These are phyloP conservation scores for Mucor irregularis DNA, from an alignment of 371 early-diverging fungal species.

Conservation along the genomic window DNA sequence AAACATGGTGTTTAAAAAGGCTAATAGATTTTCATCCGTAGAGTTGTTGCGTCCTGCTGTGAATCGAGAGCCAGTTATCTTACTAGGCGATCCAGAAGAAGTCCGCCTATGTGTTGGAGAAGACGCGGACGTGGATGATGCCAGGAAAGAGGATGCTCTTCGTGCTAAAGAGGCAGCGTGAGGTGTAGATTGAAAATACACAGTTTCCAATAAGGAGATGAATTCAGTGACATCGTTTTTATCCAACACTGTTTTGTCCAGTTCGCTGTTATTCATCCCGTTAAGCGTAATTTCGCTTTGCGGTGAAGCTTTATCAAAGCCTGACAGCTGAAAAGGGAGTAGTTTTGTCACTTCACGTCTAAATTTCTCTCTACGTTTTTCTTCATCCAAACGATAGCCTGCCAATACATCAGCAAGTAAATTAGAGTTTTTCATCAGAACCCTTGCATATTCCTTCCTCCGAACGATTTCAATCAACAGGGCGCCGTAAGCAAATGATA, in stretches of 20 bases:
- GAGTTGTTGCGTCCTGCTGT: not conserved
- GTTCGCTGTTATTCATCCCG: constrained; percentile 25
- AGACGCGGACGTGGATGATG: too few species aligned
- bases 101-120: not conserved
- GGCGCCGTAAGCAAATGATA: constrained; percentile 55
- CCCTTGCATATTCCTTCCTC: constrained; percentile 63
- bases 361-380: constrained; percentile 64
- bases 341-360: constrained; percentile 54
- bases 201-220: constrained; percentile 10
- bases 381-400: constrained; percentile 59
- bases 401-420: constrained; percentile 67
- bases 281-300: constrained; percentile 68
- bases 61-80: not conserved
- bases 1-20: constrained; percentile 37
- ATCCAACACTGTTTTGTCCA: not conserved
- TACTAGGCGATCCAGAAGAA: not conserved
- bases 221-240: constrained; percentile 10
- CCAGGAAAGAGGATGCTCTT: not conserved
- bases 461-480: constrained; percentile 72
- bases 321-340: constrained; percentile 57
- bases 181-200: constrained; percentile 1
- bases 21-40: constrained; percentile 4
- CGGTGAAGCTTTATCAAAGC: constrained; percentile 56
- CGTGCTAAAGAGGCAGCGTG: not conserved
- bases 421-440: constrained; percentile 57